Evolutionary conservation across 495 filamentous ascomycete species (phyloP).

Genomic region (Podospora didyma): DNA sequence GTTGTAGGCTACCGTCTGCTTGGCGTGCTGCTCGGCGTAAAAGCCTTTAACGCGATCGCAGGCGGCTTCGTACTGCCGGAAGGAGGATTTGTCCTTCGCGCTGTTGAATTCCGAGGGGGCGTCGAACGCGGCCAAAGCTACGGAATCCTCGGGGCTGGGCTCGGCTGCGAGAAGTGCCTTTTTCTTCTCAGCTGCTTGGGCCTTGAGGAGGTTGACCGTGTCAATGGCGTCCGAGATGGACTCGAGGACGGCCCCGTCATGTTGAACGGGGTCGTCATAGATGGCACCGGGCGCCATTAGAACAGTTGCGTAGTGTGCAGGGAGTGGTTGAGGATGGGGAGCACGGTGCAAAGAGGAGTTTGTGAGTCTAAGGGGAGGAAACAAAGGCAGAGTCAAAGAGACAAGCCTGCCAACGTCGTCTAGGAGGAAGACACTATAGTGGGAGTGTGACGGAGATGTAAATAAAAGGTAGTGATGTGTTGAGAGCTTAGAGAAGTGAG

Average conservation of each 20-base stretch:
- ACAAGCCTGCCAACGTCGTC: too few relatives aligned
- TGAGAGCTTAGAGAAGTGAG: too few relatives aligned
- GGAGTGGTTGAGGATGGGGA: too few relatives aligned
- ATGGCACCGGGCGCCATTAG: constrained; percentile 13
- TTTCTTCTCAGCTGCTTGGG: constrained; percentile 19
- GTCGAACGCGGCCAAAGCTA: constrained; percentile 50
- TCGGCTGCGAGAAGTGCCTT: too few relatives aligned
- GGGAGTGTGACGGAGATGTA: too few relatives aligned
- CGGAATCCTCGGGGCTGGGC: too few relatives aligned
- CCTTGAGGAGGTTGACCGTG: constrained; percentile 73
- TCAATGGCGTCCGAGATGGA: constrained; percentile 76
- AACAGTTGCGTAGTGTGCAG: too few relatives aligned
- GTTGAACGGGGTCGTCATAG: constrained; percentile 22
- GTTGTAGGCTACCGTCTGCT: constrained; percentile 84
- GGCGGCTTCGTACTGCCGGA: constrained; percentile 74
- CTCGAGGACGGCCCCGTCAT: constrained; percentile 73
- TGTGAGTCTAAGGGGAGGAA: too few relatives aligned
- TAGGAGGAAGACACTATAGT: too few relatives aligned
- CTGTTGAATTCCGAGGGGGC: constrained; percentile 65
- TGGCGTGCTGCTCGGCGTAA: constrained; percentile 78
- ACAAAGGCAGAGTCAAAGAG: too few relatives aligned
- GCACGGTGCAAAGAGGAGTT: too few relatives aligned
- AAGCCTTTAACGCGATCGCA: constrained; percentile 78
- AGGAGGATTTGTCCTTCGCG: constrained; percentile 75
- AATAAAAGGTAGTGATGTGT: too few relatives aligned